phyloP scores from a whole-genome alignment of 108 stramenopile species.

The Cyclotella distinguenda region DNA sequence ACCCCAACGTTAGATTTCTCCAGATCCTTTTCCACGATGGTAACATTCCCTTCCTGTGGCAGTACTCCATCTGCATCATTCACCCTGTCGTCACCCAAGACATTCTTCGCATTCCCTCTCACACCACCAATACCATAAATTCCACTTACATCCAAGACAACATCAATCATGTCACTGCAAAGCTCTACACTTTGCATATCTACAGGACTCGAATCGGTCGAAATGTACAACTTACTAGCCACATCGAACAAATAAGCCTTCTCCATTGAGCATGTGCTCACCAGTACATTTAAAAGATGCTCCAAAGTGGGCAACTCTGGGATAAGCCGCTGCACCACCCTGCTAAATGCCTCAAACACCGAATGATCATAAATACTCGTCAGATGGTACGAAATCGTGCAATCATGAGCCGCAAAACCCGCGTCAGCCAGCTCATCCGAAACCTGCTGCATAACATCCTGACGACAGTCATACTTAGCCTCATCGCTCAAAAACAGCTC shows the following conservation, averaged over 20 bases:
- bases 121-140: slow-evolving; percentile 90
- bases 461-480: slow-evolving; percentile 94
- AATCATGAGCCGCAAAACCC: slow-evolving; percentile 67
- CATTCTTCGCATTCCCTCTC: neutral
- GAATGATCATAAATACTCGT: slow-evolving; percentile 98
- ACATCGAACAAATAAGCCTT: slow-evolving; percentile 98
- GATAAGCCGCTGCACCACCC: slow-evolving; percentile 92
- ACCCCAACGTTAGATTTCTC: too few relatives aligned
- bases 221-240: slow-evolving; percentile 94
- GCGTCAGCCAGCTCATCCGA: slow-evolving; percentile 84
- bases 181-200: slow-evolving; percentile 97
- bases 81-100: neutral
- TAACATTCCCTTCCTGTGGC: slow-evolving; percentile 16
- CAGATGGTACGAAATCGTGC: slow-evolving; percentile 88
- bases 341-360: slow-evolving; percentile 93
- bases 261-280: slow-evolving; percentile 94
- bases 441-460: slow-evolving; percentile 89
- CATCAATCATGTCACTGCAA: slow-evolving; percentile 99
- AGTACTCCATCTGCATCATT: slow-evolving; percentile 7
- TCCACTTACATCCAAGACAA: slow-evolving; percentile 97
- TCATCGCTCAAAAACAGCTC: slow-evolving; percentile 97
- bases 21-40: neutral
- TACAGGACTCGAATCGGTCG: slow-evolving; percentile 96
- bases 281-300: slow-evolving; percentile 92
- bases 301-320: slow-evolving; percentile 93